Evolutionary conservation across 352 stramenopile species (phyloP), one percentile per base, ranked within the genome.

Genomic region (Sclerospora graminicola): DNA sequence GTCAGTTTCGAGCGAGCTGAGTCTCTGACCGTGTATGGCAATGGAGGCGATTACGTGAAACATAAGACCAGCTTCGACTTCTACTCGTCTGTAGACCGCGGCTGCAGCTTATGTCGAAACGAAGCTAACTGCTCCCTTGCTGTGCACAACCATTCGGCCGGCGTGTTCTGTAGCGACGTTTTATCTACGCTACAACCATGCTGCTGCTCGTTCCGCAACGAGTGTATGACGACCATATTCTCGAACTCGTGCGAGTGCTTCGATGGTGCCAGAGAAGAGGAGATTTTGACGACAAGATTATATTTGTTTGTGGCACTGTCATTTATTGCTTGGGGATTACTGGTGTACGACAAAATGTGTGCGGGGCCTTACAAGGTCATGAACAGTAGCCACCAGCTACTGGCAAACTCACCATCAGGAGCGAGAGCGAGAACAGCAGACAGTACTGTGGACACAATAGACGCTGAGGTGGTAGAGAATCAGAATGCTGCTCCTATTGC

Each of bases 301-400:
- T 84, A 81, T 27, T 57, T 88, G 5, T 85, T 88, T 44, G 63
- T 78, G 13, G 61, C 71, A 14, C 65, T 88, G 16, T 83, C 72
- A 7, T 27, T 65, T 28, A 47, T 85, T 28, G 66, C 72, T 4
- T 85, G 75, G 72, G 57, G 51, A 7, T 41, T 81, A 15, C 48
- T 88, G 20, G 55, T 79, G 34, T 84, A 82, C 49, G 75, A 88
- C 48, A 80, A 78, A 47, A 88, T 84, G 75, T 88, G 75, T 23
- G 55, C 57, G 1, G 69, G 69, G 0, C 72, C 72, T 5, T 85
- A 85, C 59, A 88, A 88, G 54, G 63, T 88, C 47, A 78, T 76
- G 54, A 85, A 88, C 59, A 87, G 75, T 50, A 84, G 68, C 43
- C 75, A 77, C 34, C 65, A 84, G 44, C 51, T 74, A 41, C 58